Percentiles rank a stretch among this genome's conserved stretches.
Evolutionary conservation across 2,329 filamentous ascomycete genomes (phyloP).

Genomic region (Talaromyces sp.): DNA sequence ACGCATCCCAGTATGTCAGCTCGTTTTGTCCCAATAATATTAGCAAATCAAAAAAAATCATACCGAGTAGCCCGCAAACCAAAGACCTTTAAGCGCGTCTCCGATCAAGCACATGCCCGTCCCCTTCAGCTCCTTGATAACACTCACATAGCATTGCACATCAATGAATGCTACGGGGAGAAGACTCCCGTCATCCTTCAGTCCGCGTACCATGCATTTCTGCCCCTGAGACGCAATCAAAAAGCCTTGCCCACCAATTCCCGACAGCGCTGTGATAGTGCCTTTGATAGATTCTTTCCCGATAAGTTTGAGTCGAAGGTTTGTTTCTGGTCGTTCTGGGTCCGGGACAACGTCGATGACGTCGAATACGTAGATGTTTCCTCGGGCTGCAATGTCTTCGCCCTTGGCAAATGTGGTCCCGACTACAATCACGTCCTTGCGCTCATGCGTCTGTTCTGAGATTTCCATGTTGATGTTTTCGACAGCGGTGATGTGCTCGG

Average conservation of each 20-base stretch:
- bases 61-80: constrained; percentile 89
- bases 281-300: constrained; percentile 89
- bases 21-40: not conserved
- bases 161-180: constrained; percentile 96
- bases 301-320: constrained; percentile 76
- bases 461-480: constrained; percentile 80
- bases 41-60: constrained; percentile 14
- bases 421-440: constrained; percentile 73
- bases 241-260: constrained; percentile 80
- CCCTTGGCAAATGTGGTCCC: constrained; percentile 82
- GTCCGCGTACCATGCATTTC: constrained; percentile 91
- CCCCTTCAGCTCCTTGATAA: constrained; percentile 73
- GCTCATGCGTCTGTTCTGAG: constrained; percentile 84
- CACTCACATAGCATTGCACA: constrained; percentile 87
- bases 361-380: constrained; percentile 84
- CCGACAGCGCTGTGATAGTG: constrained; percentile 78
- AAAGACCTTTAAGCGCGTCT: constrained; percentile 87
- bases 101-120: constrained; percentile 83
- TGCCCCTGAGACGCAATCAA: constrained; percentile 89
- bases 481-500: constrained; percentile 74
- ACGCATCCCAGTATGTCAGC: constrained; percentile 1
- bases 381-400: constrained; percentile 81
- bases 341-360: constrained; percentile 88
- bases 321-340: constrained; percentile 76
- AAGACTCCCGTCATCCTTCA: constrained; percentile 91